These are phyloP conservation scores for Akanthomyces dipterigenus DNA, from an alignment of 2,329 filamentous ascomycete genomes.

Conservation along the genomic window DNA sequence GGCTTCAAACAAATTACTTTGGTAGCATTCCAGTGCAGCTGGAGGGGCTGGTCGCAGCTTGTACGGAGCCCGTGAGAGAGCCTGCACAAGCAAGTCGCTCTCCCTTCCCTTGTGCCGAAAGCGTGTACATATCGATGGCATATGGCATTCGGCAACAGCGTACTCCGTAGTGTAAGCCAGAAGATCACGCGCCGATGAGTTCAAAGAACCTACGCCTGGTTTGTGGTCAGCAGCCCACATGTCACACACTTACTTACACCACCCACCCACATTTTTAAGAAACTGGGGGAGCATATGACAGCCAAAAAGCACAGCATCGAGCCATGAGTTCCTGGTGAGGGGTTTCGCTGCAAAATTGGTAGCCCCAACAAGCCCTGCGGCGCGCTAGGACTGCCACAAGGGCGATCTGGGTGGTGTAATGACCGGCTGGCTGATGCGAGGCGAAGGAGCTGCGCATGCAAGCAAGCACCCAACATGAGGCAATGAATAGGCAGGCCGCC, in stretches of 20 bases:
- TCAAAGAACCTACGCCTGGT: background rate
- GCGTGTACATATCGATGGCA: background rate
- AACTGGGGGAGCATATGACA: conserved; percentile 6
- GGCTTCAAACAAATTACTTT: background rate
- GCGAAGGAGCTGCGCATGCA: conserved; percentile 3
- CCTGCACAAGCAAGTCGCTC: no score
- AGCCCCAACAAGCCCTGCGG: background rate
- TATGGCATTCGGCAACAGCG: background rate
- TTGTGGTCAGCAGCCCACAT: conserved; percentile 9
- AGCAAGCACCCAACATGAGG: background rate
- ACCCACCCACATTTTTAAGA: background rate
- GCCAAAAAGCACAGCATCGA: background rate
- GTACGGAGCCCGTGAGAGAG: background rate
- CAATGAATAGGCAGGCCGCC: background rate
- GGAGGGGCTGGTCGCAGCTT: background rate
- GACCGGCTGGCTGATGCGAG: conserved; percentile 9
- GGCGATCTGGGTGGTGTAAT: conserved; percentile 4
- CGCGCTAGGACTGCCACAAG: background rate
- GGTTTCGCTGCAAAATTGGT: background rate
- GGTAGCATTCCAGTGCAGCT: background rate
- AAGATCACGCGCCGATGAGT: conserved; percentile 5
- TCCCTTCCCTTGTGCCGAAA: background rate
- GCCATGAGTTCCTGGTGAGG: background rate
- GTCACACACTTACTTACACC: conserved; percentile 2
- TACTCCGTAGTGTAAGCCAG: background rate